Base-by-base conservation (phyloP, 2,329 filamentous ascomycete genomes). In the Penicillium freii region DNA sequence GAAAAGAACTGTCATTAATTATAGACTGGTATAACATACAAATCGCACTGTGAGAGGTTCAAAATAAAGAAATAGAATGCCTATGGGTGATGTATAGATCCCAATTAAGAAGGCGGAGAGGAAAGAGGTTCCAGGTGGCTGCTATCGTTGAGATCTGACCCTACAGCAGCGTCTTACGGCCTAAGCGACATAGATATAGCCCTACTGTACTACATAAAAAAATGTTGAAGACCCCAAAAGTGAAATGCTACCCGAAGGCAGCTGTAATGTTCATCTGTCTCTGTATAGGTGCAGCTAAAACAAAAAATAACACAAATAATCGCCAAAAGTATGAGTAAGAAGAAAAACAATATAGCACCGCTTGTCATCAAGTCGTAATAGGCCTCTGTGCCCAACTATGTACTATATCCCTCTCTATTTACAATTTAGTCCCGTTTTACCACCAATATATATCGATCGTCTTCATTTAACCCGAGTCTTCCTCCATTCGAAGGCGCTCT, bases 401-500 rank as follows among this genome's bases (percentile, higher is more conserved):
- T 42, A 27, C 25, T 31, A 27, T 34, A 17, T 19, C 11, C 23
- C 25, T 29, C 21, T 33, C 11, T 34, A 38, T 29, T 15, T n/a
- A 1, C 23, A 34, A 36, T 36, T 8, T n/a, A 7, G 7, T 17
- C 19, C 17, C 29, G 0, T 31, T 34, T 6, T n/a, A 1, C 15
- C 25, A 9, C 10, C 17, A 9, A n/a, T 17, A 5, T 13, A 21
- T 38, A 2, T 23, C 5, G 0, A 13, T n/a, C 4, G 13, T 15
- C 5, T 21, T 11, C 13, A 15, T 19, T 56, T 13, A 56, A 13
- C 21, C 27, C 3, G 50, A 34, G 11, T 43, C 45, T 7, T 54
- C 47, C 29, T 66, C 62, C 19, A 48, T 48, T 33, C 58, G 48
- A 10, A 65, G 51, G 9, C 65, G 62, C 47, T 61, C 52, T 23